Conservation (phyloP, 768 basidiomycete species). For the Russula ochroleuca region DNA sequence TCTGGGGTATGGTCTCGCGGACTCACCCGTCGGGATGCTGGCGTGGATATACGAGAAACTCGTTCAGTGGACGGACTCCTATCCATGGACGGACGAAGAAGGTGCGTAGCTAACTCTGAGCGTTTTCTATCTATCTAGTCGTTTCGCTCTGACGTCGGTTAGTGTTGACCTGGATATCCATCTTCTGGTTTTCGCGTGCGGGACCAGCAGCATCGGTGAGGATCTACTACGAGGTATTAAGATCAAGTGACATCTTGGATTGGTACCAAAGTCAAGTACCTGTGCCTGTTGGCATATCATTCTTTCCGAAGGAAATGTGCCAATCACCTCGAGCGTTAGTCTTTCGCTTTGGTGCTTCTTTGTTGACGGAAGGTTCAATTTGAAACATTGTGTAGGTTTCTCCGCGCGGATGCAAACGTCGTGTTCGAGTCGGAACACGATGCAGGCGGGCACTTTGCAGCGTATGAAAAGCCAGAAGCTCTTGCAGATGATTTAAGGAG, state of each 20-base stretch:
- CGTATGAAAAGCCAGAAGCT: slow-evolving; percentile 45
- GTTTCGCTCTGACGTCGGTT: not conserved
- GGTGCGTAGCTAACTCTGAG: slow-evolving; percentile 31
- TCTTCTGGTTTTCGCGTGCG: slow-evolving; percentile 38
- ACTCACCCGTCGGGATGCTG: slow-evolving; percentile 50
- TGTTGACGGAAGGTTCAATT: not conserved
- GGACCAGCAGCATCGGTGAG: slow-evolving; percentile 34
- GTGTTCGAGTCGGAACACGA: slow-evolving; percentile 49
- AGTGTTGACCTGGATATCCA: slow-evolving; percentile 38
- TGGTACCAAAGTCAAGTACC: slow-evolving; percentile 3
- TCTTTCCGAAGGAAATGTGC: slow-evolving; percentile 48
- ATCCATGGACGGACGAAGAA: slow-evolving; percentile 57
- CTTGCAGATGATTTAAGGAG: slow-evolving; percentile 48
- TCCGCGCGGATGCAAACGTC: slow-evolving; percentile 36
- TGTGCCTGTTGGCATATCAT: slow-evolving; percentile 48
- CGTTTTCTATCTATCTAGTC: not conserved
- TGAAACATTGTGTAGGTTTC: not conserved
- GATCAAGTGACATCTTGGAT: not conserved
- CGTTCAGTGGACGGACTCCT: slow-evolving; percentile 39
- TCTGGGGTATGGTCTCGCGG: slow-evolving; percentile 48
- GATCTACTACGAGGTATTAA: slow-evolving; percentile 35
- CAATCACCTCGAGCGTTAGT: slow-evolving; percentile 40
- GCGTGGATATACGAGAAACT: slow-evolving; percentile 41
- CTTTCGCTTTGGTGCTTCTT: not conserved
- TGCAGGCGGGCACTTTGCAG: slow-evolving; percentile 56